Evolutionary conservation across 2,329 filamentous ascomycete species (phyloP).

Genomic region (Botrytis medusae): DNA sequence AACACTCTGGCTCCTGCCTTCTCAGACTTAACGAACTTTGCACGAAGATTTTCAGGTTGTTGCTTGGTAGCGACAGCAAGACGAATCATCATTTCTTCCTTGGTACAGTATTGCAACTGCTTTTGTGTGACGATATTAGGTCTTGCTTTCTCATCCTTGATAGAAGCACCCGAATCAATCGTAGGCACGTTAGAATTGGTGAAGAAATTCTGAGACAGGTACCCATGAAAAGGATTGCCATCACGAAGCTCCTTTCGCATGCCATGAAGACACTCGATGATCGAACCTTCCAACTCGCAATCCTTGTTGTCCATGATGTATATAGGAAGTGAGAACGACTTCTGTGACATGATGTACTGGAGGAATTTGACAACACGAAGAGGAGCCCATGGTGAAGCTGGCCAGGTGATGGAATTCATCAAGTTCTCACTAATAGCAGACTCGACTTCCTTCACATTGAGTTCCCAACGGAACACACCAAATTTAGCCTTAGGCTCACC

Average conservation of each 20-base stretch:
- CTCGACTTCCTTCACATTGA: no score
- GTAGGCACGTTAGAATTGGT: neutral
- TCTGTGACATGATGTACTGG: no score
- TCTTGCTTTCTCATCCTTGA: neutral
- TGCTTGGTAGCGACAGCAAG: neutral
- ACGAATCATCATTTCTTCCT: neutral
- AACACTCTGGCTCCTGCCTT: neutral
- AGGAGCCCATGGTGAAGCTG: no score
- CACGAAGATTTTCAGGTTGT: neutral
- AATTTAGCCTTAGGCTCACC: no score
- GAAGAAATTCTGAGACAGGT: rapidly evolving
- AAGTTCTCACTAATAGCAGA: no score
- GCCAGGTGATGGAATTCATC: no score
- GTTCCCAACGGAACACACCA: no score
- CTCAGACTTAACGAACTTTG: neutral
- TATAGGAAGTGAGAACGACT: no score
- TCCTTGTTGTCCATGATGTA: no score
- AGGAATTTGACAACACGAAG: no score
- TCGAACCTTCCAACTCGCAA: no score
- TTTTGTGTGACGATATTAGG: neutral
- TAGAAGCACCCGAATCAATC: neutral
- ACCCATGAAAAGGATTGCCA: neutral
- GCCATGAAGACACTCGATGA: no score
- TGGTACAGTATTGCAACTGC: neutral
- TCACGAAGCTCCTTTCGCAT: neutral